Base-by-base conservation (phyloP, 75 land plant genomes). In the Selaginella moellendorffii region DNA sequence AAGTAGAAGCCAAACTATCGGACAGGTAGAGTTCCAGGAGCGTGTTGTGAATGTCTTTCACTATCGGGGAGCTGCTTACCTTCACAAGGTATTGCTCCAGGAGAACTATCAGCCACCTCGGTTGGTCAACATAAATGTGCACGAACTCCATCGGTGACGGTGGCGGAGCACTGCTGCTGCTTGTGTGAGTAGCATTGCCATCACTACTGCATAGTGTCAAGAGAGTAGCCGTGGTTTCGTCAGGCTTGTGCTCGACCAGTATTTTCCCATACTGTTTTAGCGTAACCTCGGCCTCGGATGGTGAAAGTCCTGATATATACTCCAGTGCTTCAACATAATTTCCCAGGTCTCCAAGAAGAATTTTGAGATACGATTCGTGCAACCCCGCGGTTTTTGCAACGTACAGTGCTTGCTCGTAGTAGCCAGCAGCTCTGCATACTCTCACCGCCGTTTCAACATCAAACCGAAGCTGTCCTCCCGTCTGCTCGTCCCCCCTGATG, bases 381-480 rank as follows among this genome's bases (percentile, higher is more conserved):
- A 67, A 74, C 63, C 83, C 81, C 22, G 89, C 80, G 61, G 83
- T 83, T 69, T 79, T 88, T 27, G 97, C 97, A 63, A 92, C 97
- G 75, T 80, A 85, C 78, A 92, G 80, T 0, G 97, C 97, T 79
- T 92, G 89, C 36, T 92, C 88, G 68, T 92, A 85, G 58, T 88
- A 92, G n/a, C 83, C 85, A 64, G 96, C 97, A 52, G 96, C 84
- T 53, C 97, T 80, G 42, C 97, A 92, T 21, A 85, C 97, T 70
- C 76, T 81, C 26, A 92, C 87, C 29, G 84, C 97, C 76, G 97
- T 92, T 66, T 85, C 97, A 29, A 88, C 96, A 78, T 92, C 97
- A 66, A 88, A 92, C n/a, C 81, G 82, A 63, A 75, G 89, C 69
- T 88, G 95, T 12, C 72, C 76, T 54, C 82, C 92, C 28, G 63